Evolutionary conservation across 2,329 filamentous ascomycete species (phyloP), one percentile per base, ranked within the genome.

Genomic region (Xylariaceae sp.): DNA sequence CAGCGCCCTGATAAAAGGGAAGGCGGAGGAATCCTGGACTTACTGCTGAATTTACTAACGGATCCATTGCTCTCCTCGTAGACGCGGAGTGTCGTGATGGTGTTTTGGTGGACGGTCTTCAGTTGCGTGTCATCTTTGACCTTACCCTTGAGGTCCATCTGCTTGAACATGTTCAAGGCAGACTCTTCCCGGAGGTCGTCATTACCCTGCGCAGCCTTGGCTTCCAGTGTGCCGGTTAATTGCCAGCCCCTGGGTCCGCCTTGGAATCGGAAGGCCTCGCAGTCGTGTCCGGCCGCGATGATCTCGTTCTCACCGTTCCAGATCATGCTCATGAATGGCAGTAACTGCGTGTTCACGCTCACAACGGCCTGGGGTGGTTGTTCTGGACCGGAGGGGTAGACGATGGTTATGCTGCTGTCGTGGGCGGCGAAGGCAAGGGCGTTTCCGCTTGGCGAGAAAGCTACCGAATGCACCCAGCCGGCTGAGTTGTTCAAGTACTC

Each of bases 61-160:
- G 73, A 74, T 46, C 80, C 82, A 34, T 81, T 84, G 42, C 77
- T 76, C 53, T 80, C 80, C 65, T 91, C 83, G 69, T 87, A 96
- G 26, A 83, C 79, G 43, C 94, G 83, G 49, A 99, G 77, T 2
- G 85, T 96, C 67, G 83, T 90, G 68, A 99, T 89, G 30, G 91
- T 96, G 74, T 99, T 99, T 71, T 99, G 94, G 73, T 99, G 94
- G 46, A 94, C 84, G 8, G 94, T 97, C 75, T 90, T 94, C 64
- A 99, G 79, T 75, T 95, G 89, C 3, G 91, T 96, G 70, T 97
- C 91, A 67, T 95, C 91, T 69, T 89, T 89, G 53, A 80, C 77
- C 74, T 95, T 95, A 59, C 94, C 94, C 80, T 94, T 96, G 62
- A 99, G 80, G 73, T 99, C 94, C 94, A 99, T 97, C 76, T 96